Base-by-base conservation (phyloP, 441 rosid genomes). In the Brassica balearica region DNA sequence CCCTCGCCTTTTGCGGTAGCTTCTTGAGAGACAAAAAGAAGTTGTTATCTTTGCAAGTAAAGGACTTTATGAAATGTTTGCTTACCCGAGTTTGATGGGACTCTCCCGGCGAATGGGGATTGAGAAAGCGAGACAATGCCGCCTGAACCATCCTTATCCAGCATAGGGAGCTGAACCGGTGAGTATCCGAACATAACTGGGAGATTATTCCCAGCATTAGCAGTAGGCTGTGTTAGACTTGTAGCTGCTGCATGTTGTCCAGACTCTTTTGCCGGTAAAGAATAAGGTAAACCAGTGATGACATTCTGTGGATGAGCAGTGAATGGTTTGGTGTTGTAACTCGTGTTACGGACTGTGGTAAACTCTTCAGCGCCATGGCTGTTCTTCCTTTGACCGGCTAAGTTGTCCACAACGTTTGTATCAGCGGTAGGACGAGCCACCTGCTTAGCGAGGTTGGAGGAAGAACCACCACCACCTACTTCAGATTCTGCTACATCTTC, bases 401-500 rank as follows among this genome's bases (percentile, higher is more conserved):
- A 53, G 71, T 83, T 59, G 53, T 89, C 88, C 17, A 77, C 69
- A 63, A 72, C 58, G 48, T 76, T 79, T 59, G 89, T 66, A 65
- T 89, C 89, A 79, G 87, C 6, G 55, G 80, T 83, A 58, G 86
- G 83, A 69, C 80, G 86, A 78, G 74, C 74, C 72, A 81, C 76
- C 67, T 90, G 92, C 83, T 86, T 94, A 71, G 89, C 65, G 68
- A 84, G 83, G 80, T 89, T 84, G 43, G 93, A 88, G 61, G 89
- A 87, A 34, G 93, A 91, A 82, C 91, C 96, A 14, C 88, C 60
- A 55, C 60, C 98, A 53, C 88, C 98, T 32, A 87, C 91, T 84
- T 91, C 98, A 72, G 97, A 95, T 80, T 93, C 99, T 0, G 97
- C 98, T 74, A 93, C 94, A 74, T 91, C 97, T 87, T 95, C 99